Evolutionary conservation across 208 protist species (phyloP).

Genomic region (Leishmania martiniquensis): DNA sequence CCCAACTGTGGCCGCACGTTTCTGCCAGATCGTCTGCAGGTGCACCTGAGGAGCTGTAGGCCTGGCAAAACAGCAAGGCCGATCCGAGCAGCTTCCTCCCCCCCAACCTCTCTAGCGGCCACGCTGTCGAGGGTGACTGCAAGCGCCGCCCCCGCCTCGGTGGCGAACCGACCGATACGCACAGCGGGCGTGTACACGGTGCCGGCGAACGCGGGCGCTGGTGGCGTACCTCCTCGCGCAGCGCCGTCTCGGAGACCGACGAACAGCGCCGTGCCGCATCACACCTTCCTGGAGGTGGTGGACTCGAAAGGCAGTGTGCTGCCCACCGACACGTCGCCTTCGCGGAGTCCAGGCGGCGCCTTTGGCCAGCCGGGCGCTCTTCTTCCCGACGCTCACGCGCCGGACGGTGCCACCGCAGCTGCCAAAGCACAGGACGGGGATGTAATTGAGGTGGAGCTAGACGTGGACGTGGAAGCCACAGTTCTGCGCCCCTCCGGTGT

Average conservation of each 20-base stretch:
- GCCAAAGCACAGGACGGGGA: slow-evolving; percentile 12
- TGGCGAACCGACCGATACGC: slow-evolving; percentile 18
- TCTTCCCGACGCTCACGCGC: neutral
- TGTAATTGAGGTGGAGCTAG: slow-evolving; percentile 7
- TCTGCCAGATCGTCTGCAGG: slow-evolving; percentile 84
- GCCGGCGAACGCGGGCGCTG: slow-evolving; percentile 17
- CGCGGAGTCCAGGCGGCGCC: slow-evolving; percentile 4
- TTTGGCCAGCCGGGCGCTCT: neutral
- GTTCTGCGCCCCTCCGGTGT: slow-evolving; percentile 13
- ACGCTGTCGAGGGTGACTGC: slow-evolving; percentile 7
- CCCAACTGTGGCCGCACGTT: slow-evolving; percentile 92
- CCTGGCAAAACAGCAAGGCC: slow-evolving; percentile 50
- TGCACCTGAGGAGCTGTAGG: slow-evolving; percentile 91
- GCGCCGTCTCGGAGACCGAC: neutral
- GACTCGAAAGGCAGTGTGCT: neutral
- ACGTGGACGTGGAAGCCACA: slow-evolving; percentile 27
- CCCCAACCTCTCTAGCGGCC: slow-evolving; percentile 51
- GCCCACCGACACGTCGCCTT: slow-evolving; percentile 3
- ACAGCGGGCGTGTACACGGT: slow-evolving; percentile 21
- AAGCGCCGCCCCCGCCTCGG: neutral
- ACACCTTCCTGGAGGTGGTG: neutral
- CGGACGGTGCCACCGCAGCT: neutral
- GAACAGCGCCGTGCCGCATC: neutral
- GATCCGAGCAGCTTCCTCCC: slow-evolving; percentile 54
- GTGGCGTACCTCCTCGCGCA: slow-evolving; percentile 17